Base-by-base conservation (phyloP, 169 alveolate genomes). In the Cryptosporidium ubiquitum region DNA sequence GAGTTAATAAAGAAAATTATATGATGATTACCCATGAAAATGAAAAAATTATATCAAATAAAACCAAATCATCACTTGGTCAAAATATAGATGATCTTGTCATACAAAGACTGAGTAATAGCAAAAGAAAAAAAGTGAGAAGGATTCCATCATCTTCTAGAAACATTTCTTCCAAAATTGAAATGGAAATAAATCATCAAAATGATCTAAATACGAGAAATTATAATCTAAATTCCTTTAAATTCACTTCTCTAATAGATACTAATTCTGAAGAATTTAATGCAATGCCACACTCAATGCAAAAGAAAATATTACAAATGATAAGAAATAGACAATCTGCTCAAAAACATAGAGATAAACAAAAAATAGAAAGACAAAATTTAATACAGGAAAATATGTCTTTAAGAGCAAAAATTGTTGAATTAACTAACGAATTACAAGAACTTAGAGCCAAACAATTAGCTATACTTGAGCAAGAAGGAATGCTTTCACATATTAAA, bases 311-410 rank as follows among this genome's bases (percentile, higher is more conserved):
- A 58, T 29, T 79, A n/a, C 89, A 79, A 79, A 79, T 79, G 89
- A 61, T 79, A 6, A 79, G 89, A 40, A 79, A 79, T n/a, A 79
- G 89, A 18, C 89, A 79, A 44, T 79, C 89, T n/a, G 89, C 89
- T 4, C 89, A 79, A 44, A 79, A 79, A 37, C 89, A 79, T 60
- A 37, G 89, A 23, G 89, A 79, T 40, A 79, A 79, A 47, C 89
- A 79, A 64, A 79, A 79, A 29, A 79, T 79, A 37, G 89, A 79
- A 29, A 79, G 89, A 18, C 89, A 79, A 29, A 58, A 79, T 61
- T 47, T 79, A 42, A 79, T 58, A 29, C 79, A 79, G 18, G 89
- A 79, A 40, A 79, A 79, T 64, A 79, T 79, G 7, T 20, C 79
- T 16, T 18, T 79, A 61, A 31, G 75, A 35, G 89, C 89, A 39